phyloP scores from a whole-genome alignment of 306 rosid genomes.

The Vicia faba region DNA sequence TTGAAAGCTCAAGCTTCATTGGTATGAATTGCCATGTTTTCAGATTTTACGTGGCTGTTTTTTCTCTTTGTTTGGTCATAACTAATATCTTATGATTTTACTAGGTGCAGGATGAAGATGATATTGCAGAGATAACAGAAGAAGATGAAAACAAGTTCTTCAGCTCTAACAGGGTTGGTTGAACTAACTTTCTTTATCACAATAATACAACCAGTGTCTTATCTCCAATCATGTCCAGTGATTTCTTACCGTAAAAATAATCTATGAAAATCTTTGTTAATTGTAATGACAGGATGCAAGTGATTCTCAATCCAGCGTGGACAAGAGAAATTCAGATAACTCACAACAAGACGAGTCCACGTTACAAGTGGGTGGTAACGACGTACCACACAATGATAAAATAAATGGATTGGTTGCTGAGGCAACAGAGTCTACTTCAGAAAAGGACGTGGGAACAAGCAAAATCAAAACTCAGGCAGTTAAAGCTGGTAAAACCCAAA shows the following conservation, averaged over 20 bases:
- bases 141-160: constrained; percentile 59
- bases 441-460: constrained; percentile 43
- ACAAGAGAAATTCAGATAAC: constrained; percentile 55
- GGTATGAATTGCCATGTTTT: constrained; percentile 53
- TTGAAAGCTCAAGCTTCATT: constrained; percentile 93
- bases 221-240: background rate
- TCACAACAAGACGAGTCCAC: constrained; percentile 45
- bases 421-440: constrained; percentile 34
- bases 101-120: constrained; percentile 76
- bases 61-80: constrained; percentile 32
- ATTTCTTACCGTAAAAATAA: constrained; percentile 2
- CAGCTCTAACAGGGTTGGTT: constrained; percentile 44
- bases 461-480: constrained; percentile 55
- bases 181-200: constrained; percentile 14
- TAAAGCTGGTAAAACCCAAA: constrained; percentile 71
- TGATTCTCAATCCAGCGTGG: constrained; percentile 50
- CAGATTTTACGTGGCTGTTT: constrained; percentile 6
- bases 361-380: constrained; percentile 49
- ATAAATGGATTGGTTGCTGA: constrained; percentile 44
- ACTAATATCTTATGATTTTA: constrained; percentile 31
- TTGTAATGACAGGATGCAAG: constrained; percentile 53
- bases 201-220: constrained; percentile 1
- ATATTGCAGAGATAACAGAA: constrained; percentile 67
- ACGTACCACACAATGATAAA: constrained; percentile 45
- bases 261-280: constrained; percentile 1